phyloP scores from a whole-genome alignment of 345 rosid genomes.

The Lepidium aucheri region DNA sequence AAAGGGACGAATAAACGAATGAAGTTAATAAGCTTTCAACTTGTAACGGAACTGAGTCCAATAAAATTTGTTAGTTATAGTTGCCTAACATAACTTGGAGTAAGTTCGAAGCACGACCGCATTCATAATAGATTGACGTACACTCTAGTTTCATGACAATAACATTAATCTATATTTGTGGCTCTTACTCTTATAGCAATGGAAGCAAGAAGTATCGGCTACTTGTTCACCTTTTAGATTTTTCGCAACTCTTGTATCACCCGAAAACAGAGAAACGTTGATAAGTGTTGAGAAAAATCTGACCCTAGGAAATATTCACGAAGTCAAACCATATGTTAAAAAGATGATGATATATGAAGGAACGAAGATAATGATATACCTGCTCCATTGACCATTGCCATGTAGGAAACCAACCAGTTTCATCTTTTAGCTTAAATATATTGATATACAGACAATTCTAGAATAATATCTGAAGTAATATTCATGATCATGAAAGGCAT shows the following conservation, averaged over 20 bases:
- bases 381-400: conserved; percentile 54
- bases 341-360: not conserved
- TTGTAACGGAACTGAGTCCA: too few species aligned
- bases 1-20: too few species aligned
- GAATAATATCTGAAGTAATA: too few species aligned
- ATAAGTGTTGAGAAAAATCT: too few species aligned
- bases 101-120: not conserved
- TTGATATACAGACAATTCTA: not conserved
- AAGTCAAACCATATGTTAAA: not conserved
- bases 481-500: too few species aligned
- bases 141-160: not conserved
- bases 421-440: too few species aligned
- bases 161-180: not conserved
- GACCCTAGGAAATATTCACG: too few species aligned
- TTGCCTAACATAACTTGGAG: not conserved
- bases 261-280: conserved; percentile 17
- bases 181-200: conserved; percentile 66
- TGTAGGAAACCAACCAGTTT: conserved; percentile 72
- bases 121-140: not conserved
- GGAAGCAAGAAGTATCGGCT: conserved; percentile 94
- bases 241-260: conserved; percentile 56
- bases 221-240: conserved; percentile 22
- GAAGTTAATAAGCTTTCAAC: too few species aligned
- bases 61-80: too few species aligned
- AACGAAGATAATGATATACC: conserved; percentile 32